Evolutionary conservation across 352 stramenopile species (phyloP), one percentile per base, ranked within the genome.

Genomic region (Pythium monospermum): DNA sequence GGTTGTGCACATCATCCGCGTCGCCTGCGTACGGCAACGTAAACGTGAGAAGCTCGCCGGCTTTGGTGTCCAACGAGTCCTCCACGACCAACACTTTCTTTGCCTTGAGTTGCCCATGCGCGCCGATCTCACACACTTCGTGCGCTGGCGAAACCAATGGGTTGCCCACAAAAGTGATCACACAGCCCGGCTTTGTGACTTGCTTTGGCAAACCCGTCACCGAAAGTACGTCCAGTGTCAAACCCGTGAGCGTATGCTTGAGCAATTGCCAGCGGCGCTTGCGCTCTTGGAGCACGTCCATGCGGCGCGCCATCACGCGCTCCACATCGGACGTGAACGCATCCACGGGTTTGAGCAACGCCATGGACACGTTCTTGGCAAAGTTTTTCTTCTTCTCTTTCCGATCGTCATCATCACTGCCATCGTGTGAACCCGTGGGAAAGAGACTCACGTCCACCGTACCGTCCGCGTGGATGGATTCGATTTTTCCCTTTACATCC

Each of bases 401-500:
- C 31, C 46, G 2, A 12, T 40, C 8, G 41, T 33, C 2, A 66
- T 58, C 0, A 68, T n/a, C n/a, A n/a, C n/a, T n/a, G n/a, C n/a
- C n/a, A n/a, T n/a, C n/a, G n/a, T n/a, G n/a, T n/a, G n/a, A n/a
- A n/a, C n/a, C n/a, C n/a, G n/a, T n/a, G n/a, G n/a, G n/a, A n/a
- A n/a, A n/a, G 7, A 84, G 19, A 2, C 57, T 56, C 18, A 89
- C 67, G 42, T 89, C 75, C 0, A 83, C 71, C 11, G 61, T 81
- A 19, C 78, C 78, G 36, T 89, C 72, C 18, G 41, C 49, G 10
- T 70, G 71, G 4, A 87, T 57, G 8, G 54, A 56, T 36, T 80
- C 59, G 25, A 89, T 71, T 26, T 72, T 66, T 4, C 73, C 78
- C 25, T 76, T 67, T 2, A 75, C 56, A 47, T 89, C 78, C 25